phyloP scores from a whole-genome alignment of 345 rosid species.

The Ricinus communis region DNA sequence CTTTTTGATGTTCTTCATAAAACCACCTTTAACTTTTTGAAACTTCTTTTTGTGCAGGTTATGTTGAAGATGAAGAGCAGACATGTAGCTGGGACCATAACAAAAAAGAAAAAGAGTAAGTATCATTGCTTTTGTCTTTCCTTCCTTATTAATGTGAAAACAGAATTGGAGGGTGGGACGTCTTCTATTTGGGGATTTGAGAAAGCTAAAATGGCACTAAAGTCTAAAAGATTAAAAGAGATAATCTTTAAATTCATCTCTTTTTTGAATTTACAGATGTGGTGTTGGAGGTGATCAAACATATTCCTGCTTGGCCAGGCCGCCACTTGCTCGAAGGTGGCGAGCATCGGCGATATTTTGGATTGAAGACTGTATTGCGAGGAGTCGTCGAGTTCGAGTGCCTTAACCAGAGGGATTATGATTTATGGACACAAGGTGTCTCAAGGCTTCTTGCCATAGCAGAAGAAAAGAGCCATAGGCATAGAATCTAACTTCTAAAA shows the following conservation, averaged over 20 bases:
- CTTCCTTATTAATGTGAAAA: constrained; percentile 37
- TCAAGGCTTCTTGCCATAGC: constrained; percentile 70
- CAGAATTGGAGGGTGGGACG: constrained; percentile 46
- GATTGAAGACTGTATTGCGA: constrained; percentile 53
- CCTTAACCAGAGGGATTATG: constrained; percentile 72
- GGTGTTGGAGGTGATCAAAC: constrained; percentile 67
- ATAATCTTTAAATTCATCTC: constrained; percentile 19
- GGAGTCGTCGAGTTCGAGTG: constrained; percentile 85
- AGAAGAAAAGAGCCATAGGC: constrained; percentile 54
- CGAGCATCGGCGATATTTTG: constrained; percentile 75
- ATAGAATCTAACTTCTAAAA: constrained; percentile 40
- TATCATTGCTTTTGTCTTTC: constrained; percentile 43
- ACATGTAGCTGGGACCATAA: constrained; percentile 90
- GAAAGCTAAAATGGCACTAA: constrained; percentile 52
- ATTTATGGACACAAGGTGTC: constrained; percentile 92
- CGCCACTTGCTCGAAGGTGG: constrained; percentile 86
- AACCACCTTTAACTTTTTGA: constrained; percentile 34
- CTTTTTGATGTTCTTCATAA: constrained; percentile 17
- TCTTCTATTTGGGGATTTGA: constrained; percentile 81
- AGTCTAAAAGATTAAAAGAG: constrained; percentile 47
- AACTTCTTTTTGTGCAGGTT: constrained; percentile 60
- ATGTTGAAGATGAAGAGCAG: constrained; percentile 97
- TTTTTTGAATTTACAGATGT: constrained; percentile 52
- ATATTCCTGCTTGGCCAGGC: constrained; percentile 86
- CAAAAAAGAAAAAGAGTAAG: constrained; percentile 98